Evolutionary conservation across 2,329 filamentous ascomycete species (phyloP).

Genomic region (Graphium sp.): DNA sequence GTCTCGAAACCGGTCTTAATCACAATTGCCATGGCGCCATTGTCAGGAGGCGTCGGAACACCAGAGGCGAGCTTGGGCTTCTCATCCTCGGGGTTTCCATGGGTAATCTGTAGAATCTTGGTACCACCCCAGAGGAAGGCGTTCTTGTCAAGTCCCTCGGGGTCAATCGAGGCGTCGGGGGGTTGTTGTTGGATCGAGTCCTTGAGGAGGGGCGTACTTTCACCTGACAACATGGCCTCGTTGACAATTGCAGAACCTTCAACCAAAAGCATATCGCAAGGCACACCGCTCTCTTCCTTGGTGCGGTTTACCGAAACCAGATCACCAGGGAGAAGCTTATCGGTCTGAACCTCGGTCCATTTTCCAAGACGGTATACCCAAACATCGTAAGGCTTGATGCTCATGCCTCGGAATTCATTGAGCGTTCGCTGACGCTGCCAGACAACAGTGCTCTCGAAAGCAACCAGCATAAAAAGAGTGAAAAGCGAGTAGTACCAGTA

Average conservation of each 20-base stretch:
- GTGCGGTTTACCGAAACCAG: constrained; percentile 83
- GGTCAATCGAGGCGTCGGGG: constrained; percentile 61
- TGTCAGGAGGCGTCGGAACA: constrained; percentile 73
- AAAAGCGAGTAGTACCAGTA: constrained; percentile 99
- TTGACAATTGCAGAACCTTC: constrained; percentile 96
- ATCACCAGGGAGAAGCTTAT: constrained; percentile 84
- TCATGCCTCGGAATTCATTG: constrained; percentile 96
- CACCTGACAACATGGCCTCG: constrained; percentile 96
- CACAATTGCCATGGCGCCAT: constrained; percentile 84
- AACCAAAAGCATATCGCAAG: constrained; percentile 90
- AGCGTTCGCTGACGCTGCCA: constrained; percentile 96
- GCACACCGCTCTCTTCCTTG: constrained; percentile 92
- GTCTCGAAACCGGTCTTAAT: constrained; percentile 98
- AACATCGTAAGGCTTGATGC: constrained; percentile 94
- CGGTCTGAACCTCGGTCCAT: constrained; percentile 79
- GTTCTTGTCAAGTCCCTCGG: constrained; percentile 90
- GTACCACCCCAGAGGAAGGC: constrained; percentile 93
- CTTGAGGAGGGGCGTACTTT: constrained; percentile 92
- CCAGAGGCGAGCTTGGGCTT: constrained; percentile 56
- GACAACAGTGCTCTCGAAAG: constrained; percentile 95
- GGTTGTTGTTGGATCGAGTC: constrained; percentile 89
- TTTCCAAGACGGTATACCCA: constrained; percentile 77
- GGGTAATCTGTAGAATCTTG: constrained; percentile 89
- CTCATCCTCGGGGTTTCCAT: constrained; percentile 64
- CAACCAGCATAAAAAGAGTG: constrained; percentile 95